Evolutionary conservation across 2,329 filamentous ascomycete species (phyloP), one percentile per base, ranked within the genome.

Genomic region (Colletotrichum higginsianum): DNA sequence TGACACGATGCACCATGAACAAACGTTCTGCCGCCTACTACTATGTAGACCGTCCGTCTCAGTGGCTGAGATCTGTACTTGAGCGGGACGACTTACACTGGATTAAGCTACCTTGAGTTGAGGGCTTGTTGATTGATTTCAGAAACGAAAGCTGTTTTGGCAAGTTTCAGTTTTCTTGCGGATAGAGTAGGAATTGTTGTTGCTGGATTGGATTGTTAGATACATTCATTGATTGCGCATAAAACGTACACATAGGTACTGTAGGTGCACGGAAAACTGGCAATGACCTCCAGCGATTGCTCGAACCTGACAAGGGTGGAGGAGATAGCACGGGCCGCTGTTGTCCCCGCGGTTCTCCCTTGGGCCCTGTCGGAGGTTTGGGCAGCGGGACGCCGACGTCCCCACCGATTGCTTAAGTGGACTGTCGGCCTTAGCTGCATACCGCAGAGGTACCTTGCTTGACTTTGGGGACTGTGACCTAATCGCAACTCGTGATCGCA

Each of bases 401-500:
- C 40, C 57, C 65, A 71, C 65, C 21, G 30, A 57, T 67, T 60
- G 68, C 65, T 71, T 71, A 62, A 71, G 49, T 67, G 56, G 67
- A 50, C 50, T 40, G 46, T 53, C 50, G 8, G 21, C 52, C 52
- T 35, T 38, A 55, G 52, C 53, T 65, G 18, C 64, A 18, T 61
- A 47, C 55, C 49, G 50, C 63, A 46, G 61, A 26, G 61, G 52
- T 57, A 65, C 50, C 50, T 55, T 35, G 23, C 50, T 64, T 38
- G 13, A 57, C 44, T 23, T 67, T 57, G 52, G 44, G 35, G 53
- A 47, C 44, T 53, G 66, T 72, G 69, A 72, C 69, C 69, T 72
- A 69, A 72, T 60, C 58, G 69, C 60, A 57, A 64, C 65, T 47
- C 66, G 58, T 69, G 69, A 72, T 69, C 57, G 69, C 46, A 53